Evolutionary conservation across 352 stramenopile species (phyloP).

Genomic region (Phytophthora crassamura): DNA sequence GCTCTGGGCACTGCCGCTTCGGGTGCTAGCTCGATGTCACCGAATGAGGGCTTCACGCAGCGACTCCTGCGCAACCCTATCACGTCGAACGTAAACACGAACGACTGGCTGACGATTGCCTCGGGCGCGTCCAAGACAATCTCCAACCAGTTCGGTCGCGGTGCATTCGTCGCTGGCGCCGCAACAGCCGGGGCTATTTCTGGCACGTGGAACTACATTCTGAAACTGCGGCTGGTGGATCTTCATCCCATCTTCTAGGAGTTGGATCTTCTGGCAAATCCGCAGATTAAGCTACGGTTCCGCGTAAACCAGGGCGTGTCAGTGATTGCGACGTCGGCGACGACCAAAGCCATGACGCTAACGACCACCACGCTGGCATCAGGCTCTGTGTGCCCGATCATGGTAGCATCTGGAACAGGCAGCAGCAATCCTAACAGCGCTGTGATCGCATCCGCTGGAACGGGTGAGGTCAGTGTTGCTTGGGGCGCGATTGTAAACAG

Average conservation of each 20-base stretch:
- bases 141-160: not conserved
- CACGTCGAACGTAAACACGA: too few relatives aligned
- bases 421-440: not conserved
- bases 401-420: too few relatives aligned
- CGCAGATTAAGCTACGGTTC: too few relatives aligned
- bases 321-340: not conserved
- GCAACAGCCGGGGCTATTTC: not conserved
- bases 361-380: not conserved
- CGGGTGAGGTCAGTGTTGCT: not conserved
- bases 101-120: not conserved
- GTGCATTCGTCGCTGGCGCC: slow-evolving; percentile 1
- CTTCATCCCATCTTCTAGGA: slow-evolving; percentile 6
- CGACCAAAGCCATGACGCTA: too few relatives aligned
- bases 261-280: not conserved
- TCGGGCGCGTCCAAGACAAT: not conserved
- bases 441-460: too few relatives aligned
- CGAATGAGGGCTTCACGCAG: too few relatives aligned
- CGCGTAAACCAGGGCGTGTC: too few relatives aligned
- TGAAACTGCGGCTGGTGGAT: not conserved
- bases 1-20: too few relatives aligned
- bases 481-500: not conserved
- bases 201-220: slow-evolving; percentile 5
- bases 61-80: too few relatives aligned
- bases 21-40: too few relatives aligned
- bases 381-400: not conserved